Conservation (phyloP, 176 grass and related monocot species). For the Themeda triandra region DNA sequence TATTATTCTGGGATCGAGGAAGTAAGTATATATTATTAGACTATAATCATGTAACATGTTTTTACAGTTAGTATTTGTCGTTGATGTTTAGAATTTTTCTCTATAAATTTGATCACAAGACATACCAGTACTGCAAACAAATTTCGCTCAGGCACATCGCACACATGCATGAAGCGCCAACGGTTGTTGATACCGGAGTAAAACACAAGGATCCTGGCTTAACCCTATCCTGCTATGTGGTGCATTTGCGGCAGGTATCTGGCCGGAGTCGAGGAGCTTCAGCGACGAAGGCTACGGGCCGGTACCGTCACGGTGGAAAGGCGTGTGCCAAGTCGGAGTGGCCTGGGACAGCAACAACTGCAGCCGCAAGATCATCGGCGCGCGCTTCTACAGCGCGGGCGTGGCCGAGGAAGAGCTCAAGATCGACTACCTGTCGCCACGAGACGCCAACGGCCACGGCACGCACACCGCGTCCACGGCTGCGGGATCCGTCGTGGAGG, state of each 20-base stretch:
- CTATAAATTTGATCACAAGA: neutral
- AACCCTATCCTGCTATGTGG: no score
- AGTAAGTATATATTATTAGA: no score
- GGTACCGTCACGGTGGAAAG: conserved; percentile 24
- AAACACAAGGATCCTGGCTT: no score
- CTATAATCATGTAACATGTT: no score
- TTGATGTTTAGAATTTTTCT: neutral
- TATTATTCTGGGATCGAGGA: no score
- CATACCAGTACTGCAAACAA: no score
- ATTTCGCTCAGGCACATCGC: no score
- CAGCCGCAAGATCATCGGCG: conserved; percentile 41
- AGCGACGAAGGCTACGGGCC: no score
- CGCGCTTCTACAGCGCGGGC: conserved; percentile 7
- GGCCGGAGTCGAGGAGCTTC: no score
- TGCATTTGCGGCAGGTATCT: conserved; percentile 7
- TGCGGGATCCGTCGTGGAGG: neutral
- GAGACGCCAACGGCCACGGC: neutral
- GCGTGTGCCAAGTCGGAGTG: neutral
- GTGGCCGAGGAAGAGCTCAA: neutral
- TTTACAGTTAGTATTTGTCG: neutral
- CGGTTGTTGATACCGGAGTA: no score
- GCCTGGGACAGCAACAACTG: conserved; percentile 15
- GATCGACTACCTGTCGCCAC: neutral
- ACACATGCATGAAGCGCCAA: no score
- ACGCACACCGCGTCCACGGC: neutral